Evolutionary conservation across 1,284 basidiomycete genomes (phyloP).

Genomic region (Sporisorium iseilematis-ciliati): DNA sequence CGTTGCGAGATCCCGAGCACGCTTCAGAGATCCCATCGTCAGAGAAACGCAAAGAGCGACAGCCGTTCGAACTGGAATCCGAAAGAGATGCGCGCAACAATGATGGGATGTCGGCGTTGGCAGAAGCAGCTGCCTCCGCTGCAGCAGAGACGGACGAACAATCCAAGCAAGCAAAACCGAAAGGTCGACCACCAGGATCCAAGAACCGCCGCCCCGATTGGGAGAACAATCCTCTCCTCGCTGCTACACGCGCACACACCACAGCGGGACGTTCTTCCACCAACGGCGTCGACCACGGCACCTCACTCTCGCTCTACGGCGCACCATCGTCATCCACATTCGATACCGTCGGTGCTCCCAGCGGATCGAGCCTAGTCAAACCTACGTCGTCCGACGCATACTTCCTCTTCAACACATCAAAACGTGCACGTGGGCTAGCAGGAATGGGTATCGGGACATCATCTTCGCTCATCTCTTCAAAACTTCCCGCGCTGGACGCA

Average conservation of each 20-base stretch:
- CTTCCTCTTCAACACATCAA: conserved; percentile 54
- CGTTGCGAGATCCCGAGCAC: neutral
- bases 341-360: conserved; percentile 1
- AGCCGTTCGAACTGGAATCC: conserved; percentile 34
- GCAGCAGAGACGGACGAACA: conserved; percentile 29
- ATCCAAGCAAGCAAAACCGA: conserved; percentile 20
- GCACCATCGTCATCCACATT: conserved; percentile 9
- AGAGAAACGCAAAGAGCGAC: conserved; percentile 47
- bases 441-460: conserved; percentile 39
- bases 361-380: conserved; percentile 31
- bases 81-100: conserved; percentile 4
- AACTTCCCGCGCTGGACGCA: conserved; percentile 34
- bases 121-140: conserved; percentile 27
- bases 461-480: conserved; percentile 33
- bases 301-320: conserved; percentile 29
- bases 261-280: conserved; percentile 2
- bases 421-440: conserved; percentile 33
- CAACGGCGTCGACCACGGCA: conserved; percentile 10
- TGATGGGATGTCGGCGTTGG: conserved; percentile 32
- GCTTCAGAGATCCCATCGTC: conserved; percentile 21
- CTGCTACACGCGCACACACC: conserved; percentile 21
- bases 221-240: conserved; percentile 37
- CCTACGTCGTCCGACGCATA: conserved; percentile 51
- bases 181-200: conserved; percentile 39
- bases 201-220: conserved; percentile 46